Evolutionary conservation across 768 basidiomycete genomes (phyloP), one percentile per base, ranked within the genome.

Genomic region (Inosperma sp.): DNA sequence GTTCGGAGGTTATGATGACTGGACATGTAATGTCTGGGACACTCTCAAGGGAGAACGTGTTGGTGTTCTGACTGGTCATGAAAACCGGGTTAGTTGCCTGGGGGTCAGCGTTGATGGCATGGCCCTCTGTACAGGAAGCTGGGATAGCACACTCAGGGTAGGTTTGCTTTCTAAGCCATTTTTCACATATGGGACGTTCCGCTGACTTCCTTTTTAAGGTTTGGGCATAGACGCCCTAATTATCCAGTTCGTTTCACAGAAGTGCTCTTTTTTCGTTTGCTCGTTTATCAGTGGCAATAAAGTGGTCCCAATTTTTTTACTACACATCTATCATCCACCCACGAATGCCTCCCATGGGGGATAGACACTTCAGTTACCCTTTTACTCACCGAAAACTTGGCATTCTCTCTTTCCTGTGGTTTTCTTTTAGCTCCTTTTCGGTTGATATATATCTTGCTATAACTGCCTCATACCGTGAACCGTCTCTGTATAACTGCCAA

Each of bases 11-110:
- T 99, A 99, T 66, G 95, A 99, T 69, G 95, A 99, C 66, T 98
- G 96, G 90, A 98, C 96, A 59, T 94, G 93, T 76, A 99, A 99
- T 65, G 95, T 98, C 45, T 99, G 95, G 95, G 95, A 99, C 67
- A 97, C 94, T 23, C 77, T 99, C 63, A 96, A 95, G 70, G 96
- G 96, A 49, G 95, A 98, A 68, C 88, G 95, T 49, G 93, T 99
- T 33, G 95, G 95, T 51, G 96, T 99, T 46, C 72, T 99, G 54
- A 92, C 93, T 30, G 95, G 96, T 14, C 95, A 99, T 63, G 95
- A 99, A 77, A 99, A 99, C 76, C 77, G 95, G 56, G 93, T 99
- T 59, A 90, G 87, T 63, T 98, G 96, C 75, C 71, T 99, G 59
- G 95, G 95, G 48, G 96, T 98, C 57, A 91, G 87, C 57, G 82